Percentiles rank a stretch among this genome's conserved stretches.
phyloP scores from a whole-genome alignment of 1,139 yeast genomes.

The Zygosaccharomyces sapae region DNA sequence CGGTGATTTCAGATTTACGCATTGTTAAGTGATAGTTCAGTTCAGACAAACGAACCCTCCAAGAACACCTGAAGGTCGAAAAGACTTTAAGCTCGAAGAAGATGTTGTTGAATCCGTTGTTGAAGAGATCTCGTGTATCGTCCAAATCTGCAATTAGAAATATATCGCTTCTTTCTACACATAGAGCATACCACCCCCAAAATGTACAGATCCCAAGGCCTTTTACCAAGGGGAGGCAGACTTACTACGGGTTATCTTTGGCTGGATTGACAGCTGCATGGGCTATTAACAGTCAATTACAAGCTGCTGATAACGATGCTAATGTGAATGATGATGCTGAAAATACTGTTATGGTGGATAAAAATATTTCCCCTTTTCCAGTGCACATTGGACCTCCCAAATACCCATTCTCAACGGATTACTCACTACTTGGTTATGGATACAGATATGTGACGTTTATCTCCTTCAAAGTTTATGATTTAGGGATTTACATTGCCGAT shows the following conservation, averaged over 20 bases:
- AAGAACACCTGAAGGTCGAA: too few relatives aligned
- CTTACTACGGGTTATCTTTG: background rate
- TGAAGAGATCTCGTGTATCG: background rate
- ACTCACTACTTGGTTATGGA: conserved; percentile 68
- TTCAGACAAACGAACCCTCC: too few relatives aligned
- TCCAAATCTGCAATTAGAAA: background rate
- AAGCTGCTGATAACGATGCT: conserved; percentile 10
- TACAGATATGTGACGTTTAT: conserved; percentile 78
- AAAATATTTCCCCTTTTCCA: conserved; percentile 53
- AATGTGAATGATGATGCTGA: conserved; percentile 16
- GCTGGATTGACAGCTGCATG: conserved; percentile 8
- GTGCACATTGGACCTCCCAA: conserved; percentile 21
- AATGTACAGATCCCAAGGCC: background rate
- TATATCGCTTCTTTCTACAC: background rate
- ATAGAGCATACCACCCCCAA: background rate
- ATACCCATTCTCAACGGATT: conserved; percentile 32
- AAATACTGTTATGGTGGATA: conserved; percentile 43
- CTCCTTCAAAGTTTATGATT: conserved; percentile 79
- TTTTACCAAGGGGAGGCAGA: background rate
- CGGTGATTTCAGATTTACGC: too few relatives aligned
- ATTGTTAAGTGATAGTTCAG: too few relatives aligned
- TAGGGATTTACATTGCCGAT: conserved; percentile 70
- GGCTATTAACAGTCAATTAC: conserved; percentile 2
- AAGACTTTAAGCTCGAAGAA: too few relatives aligned
- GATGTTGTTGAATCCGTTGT: too few relatives aligned